Evolutionary conservation across 139 green algal species (phyloP).

Genomic region (Ettlia oleoabundans): DNA sequence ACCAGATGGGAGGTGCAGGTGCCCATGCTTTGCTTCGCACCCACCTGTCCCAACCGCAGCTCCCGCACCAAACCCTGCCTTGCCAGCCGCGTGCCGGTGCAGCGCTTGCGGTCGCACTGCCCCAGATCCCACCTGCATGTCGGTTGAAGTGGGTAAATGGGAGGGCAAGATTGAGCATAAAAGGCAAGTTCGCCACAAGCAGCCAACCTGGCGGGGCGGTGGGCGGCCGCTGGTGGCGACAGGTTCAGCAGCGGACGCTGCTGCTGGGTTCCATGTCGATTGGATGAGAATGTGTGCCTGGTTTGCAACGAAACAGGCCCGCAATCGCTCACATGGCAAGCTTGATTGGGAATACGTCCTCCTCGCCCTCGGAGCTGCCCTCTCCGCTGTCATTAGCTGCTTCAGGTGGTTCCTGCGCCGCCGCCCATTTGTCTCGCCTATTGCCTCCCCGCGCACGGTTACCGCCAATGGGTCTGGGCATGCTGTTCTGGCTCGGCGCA

Average conservation of each 20-base stretch:
- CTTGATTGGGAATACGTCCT: conserved; percentile 18
- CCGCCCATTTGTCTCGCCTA: background rate
- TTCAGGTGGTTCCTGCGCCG: background rate
- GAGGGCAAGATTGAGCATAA: too few species aligned
- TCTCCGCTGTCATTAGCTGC: background rate
- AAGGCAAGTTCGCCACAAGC: background rate
- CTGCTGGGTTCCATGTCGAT: too few species aligned
- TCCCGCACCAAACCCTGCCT: conserved; percentile 74
- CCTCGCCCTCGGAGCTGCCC: conserved; percentile 13
- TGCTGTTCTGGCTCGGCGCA: background rate
- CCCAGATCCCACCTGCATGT: conserved; percentile 67
- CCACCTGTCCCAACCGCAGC: conserved; percentile 76
- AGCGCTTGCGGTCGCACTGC: conserved; percentile 91
- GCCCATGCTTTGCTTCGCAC: too few species aligned
- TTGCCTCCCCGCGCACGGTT: background rate
- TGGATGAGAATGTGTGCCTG: too few species aligned
- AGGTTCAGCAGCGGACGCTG: too few species aligned
- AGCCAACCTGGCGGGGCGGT: too few species aligned
- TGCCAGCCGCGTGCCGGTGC: conserved; percentile 75
- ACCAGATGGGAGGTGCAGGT: background rate
- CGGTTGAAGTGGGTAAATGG: background rate
- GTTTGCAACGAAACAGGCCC: background rate
- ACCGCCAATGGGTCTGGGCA: background rate
- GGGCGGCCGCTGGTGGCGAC: too few species aligned
- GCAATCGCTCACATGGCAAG: conserved; percentile 11